Evolutionary conservation across 345 rosid species (phyloP), one percentile per base, ranked within the genome.

Genomic region (Excoecaria cochinchinensis): DNA sequence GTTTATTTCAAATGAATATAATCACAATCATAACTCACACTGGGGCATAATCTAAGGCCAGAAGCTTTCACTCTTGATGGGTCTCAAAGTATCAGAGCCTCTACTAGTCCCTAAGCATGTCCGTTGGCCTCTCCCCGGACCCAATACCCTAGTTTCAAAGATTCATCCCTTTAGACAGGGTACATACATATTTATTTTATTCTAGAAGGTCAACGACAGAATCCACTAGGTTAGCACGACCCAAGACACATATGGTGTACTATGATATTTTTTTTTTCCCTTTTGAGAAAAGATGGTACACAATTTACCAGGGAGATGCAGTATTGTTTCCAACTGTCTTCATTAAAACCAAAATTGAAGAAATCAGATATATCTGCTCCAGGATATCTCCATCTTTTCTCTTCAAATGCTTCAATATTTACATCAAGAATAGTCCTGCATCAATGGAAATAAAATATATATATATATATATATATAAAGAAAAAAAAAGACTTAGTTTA

Each of bases 301-400:
- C 0, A 59, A 47, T 55, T 70, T 85, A 91, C 97, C 88, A 87
- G 50, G 40, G 83, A 83, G 53, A 73, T 85, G 74, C 93, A 87
- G 77, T 91, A 91, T 10, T 74, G 78, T 78, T 81, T 89, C 98
- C 98, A 90, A 69, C 88, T 86, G 52, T 86, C 86, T 78, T 89
- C 92, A 47, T 85, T 77, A 50, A 93, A 80, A 56, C 92, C 91
- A n/a, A 85, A 93, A 76, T 91, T 93, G 77, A 90, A 91, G 70
- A 82, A 93, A 78, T 86, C 89, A 64, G 86, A 82, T 12, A 81
- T 66, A 83, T 87, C 85, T 9, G 65, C 83, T 48, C 88, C 88
- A 42, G 85, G 86, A 78, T 70, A 64, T 76, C 84, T 86, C 97
- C 97, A 90, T 50, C 87, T 89, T 77, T 84, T 93, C 70, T 81